Evolutionary conservation across 1,284 basidiomycete genomes (phyloP).

Genomic region (Takashimella tepidaria): DNA sequence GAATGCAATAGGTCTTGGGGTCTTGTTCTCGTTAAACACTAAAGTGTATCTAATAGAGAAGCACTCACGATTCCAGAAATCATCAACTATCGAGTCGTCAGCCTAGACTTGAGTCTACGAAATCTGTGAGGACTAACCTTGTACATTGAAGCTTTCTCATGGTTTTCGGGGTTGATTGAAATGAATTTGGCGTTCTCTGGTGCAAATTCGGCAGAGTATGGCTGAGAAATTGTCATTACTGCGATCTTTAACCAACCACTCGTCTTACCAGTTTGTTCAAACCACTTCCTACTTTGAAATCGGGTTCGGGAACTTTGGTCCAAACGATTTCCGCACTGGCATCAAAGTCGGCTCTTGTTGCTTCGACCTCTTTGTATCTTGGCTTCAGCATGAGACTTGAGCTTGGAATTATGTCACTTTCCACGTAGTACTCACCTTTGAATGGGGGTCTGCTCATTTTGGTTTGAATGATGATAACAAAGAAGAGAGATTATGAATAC

Average conservation of each 20-base stretch:
- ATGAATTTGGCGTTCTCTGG: conserved; percentile 55
- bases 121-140: conserved; percentile 46
- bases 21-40: conserved; percentile 9
- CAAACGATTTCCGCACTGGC: conserved; percentile 5
- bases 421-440: too few relatives aligned
- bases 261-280: conserved; percentile 42
- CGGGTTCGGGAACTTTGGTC: conserved; percentile 53
- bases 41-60: too few relatives aligned
- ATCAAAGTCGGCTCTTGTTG: conserved; percentile 35
- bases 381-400: too few relatives aligned
- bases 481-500: too few relatives aligned
- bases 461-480: too few relatives aligned
- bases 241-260: background rate
- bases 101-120: conserved; percentile 18
- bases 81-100: conserved; percentile 48
- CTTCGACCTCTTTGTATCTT: conserved; percentile 34
- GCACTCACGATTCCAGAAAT: conserved; percentile 55
- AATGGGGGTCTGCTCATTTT: too few relatives aligned
- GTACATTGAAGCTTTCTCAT: conserved; percentile 44
- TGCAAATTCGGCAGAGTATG: conserved; percentile 42
- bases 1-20: conserved; percentile 67
- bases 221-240: too few relatives aligned
- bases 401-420: too few relatives aligned
- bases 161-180: conserved; percentile 54
- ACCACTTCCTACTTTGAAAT: conserved; percentile 57